Conservation (phyloP, 2,329 filamentous ascomycete genomes). For the Xylaria sp. region DNA sequence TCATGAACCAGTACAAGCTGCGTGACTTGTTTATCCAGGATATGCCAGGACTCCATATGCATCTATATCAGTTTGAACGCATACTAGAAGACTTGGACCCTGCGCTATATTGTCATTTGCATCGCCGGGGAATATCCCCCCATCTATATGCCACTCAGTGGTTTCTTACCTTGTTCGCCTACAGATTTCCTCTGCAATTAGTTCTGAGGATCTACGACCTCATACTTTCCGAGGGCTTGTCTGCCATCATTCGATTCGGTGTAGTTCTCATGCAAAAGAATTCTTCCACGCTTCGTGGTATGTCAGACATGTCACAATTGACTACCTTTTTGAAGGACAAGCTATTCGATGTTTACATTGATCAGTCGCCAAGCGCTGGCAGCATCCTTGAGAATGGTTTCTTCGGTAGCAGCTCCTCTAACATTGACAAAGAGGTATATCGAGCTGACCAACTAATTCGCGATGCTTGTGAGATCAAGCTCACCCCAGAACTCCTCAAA, state of each 20-base stretch:
- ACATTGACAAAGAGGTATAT: constrained; percentile 94
- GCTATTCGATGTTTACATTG: constrained; percentile 96
- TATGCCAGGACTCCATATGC: constrained; percentile 95
- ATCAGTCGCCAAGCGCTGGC: constrained; percentile 89
- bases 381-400: constrained; percentile 96
- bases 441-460: constrained; percentile 92
- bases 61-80: constrained; percentile 94
- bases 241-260: constrained; percentile 93
- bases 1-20: constrained; percentile 97
- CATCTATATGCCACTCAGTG: constrained; percentile 98
- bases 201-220: constrained; percentile 97
- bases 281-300: constrained; percentile 76
- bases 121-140: constrained; percentile 85
- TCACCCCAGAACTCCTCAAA: constrained; percentile 84
- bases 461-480: constrained; percentile 88
- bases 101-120: constrained; percentile 92
- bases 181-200: constrained; percentile 94
- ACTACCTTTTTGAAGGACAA: constrained; percentile 93
- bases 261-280: constrained; percentile 98
- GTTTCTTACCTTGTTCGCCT: constrained; percentile 98
- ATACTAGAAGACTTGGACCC: constrained; percentile 94
- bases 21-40: constrained; percentile 94
- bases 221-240: constrained; percentile 91
- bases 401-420: constrained; percentile 91
- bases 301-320: constrained; percentile 91